Conservation (phyloP, 257 asterid genomes). For the Ophiorrhiza pumila region DNA sequence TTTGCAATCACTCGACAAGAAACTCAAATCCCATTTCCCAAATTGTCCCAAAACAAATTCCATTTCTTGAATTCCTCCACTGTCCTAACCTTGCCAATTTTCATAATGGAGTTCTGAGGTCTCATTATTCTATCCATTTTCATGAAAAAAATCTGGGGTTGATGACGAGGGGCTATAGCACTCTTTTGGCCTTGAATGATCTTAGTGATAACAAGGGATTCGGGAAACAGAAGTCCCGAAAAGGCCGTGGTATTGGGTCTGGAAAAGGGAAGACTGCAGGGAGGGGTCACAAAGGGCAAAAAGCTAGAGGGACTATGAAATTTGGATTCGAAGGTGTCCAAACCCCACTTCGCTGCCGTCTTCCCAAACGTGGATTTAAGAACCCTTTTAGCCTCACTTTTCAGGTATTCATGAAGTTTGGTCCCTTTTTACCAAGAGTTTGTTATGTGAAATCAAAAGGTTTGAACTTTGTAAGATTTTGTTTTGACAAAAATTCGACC, state of each 20-base stretch:
- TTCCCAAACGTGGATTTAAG: conserved; percentile 86
- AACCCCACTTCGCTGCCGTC: conserved; percentile 86
- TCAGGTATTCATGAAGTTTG: conserved; percentile 48
- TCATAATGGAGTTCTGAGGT: conserved; percentile 11
- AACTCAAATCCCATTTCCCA: conserved; percentile 25
- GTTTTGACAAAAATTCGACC: background rate
- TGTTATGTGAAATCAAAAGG: too few species aligned
- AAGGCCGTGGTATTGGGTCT: conserved; percentile 96
- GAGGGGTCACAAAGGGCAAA: conserved; percentile 94
- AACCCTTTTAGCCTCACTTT: conserved; percentile 83
- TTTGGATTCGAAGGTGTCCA: conserved; percentile 98
- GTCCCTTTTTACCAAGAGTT: too few species aligned
- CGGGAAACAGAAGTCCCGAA: conserved; percentile 79
- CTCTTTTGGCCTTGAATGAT: conserved; percentile 75
- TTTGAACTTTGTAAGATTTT: too few species aligned
- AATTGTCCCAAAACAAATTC: conserved; percentile 21
- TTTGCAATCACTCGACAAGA: conserved; percentile 24
- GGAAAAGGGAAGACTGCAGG: conserved; percentile 99
- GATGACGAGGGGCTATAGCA: conserved; percentile 43
- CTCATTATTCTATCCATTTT: background rate
- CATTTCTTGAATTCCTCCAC: conserved; percentile 20
- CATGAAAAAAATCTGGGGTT: conserved; percentile 13
- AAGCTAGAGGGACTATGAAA: conserved; percentile 82
- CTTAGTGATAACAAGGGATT: conserved; percentile 79
- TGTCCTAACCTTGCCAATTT: background rate